Evolutionary conservation across 2,329 filamentous ascomycete genomes (phyloP).

Genomic region (Fusarium goolgardi): DNA sequence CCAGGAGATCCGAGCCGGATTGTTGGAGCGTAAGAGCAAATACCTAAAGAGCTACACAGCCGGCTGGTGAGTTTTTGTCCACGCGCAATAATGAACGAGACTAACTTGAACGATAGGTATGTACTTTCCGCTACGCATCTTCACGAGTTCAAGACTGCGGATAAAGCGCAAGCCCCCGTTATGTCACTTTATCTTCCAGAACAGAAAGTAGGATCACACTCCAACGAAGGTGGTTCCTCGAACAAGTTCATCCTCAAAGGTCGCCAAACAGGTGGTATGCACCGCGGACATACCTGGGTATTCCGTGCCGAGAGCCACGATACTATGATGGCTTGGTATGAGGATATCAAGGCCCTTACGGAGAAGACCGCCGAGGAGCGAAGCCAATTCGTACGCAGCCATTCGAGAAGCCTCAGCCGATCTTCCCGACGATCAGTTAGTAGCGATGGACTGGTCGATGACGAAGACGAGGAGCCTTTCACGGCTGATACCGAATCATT

Average conservation of each 20-base stretch:
- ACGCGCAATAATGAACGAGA: neutral
- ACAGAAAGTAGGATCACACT: slow-evolving; percentile 94
- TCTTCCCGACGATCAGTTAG: slow-evolving; percentile 71
- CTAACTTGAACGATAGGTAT: slow-evolving; percentile 71
- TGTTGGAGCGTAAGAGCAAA: slow-evolving; percentile 97
- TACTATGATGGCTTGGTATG: slow-evolving; percentile 97
- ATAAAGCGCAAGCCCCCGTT: slow-evolving; percentile 88
- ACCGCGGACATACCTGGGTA: slow-evolving; percentile 81
- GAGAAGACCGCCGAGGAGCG: slow-evolving; percentile 90
- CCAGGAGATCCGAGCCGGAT: slow-evolving; percentile 86
- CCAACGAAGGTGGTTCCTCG: slow-evolving; percentile 81
- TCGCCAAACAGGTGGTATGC: slow-evolving; percentile 91
- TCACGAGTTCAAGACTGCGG: slow-evolving; percentile 98
- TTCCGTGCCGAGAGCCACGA: slow-evolving; percentile 81
- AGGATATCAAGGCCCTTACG: slow-evolving; percentile 89
- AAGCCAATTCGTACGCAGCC: slow-evolving; percentile 84
- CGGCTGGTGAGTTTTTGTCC: slow-evolving; percentile 75
- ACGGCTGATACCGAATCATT: slow-evolving; percentile 62
- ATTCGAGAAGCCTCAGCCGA: slow-evolving; percentile 81
- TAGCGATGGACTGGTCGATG: slow-evolving; percentile 83
- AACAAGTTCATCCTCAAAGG: slow-evolving; percentile 99
- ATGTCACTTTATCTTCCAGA: slow-evolving; percentile 97
- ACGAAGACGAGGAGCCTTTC: slow-evolving; percentile 74
- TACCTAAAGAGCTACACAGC: slow-evolving; percentile 97
- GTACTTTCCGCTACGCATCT: slow-evolving; percentile 95